Evolutionary conservation across 2,329 filamentous ascomycete species (phyloP), one percentile per base, ranked within the genome.

Genomic region (Colletotrichum gloeosporioides): DNA sequence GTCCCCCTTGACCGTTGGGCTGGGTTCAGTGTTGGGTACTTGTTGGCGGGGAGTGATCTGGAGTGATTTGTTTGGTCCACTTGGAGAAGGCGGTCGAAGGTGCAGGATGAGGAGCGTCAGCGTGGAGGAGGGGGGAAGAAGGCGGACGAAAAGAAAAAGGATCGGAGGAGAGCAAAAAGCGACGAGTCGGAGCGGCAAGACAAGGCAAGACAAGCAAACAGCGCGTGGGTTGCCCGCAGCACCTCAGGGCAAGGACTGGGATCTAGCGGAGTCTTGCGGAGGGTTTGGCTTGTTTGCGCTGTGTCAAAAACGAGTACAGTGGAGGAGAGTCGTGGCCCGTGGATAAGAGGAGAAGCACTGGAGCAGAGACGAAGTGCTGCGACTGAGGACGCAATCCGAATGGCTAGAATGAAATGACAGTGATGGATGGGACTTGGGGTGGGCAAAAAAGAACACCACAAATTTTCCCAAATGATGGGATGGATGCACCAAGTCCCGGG

Each of bases 221-320:
- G 55, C 44, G 55, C 25, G 39, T 69, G 64, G 53, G 55, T 57
- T 27, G 69, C 29, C 55, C 39, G 69, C 59, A 74, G 65, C 63
- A 49, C 39, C 39, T 49, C 39, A 15, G 27, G 25, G 27, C 36
- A 65, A 53, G 25, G 69, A 57, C 73, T 57, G 36, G 59, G 70
- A 66, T 32, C 72, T 67, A 75, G 75, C 71, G 75, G 75, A 77
- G 72, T 71, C 66, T 77, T 71, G 71, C 74, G 65, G 75, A 75
- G 75, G 70, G 64, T 44, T 59, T 44, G 69, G 55, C 64, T 25
- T 55, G 49, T 22, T 36, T 73, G 53, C 66, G 59, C 22, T 69
- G 70, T 61, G 73, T 29, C 59, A 18, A 73, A 25, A 57, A 66
- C 53, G 62, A 49, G 63, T 31, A 22, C 12, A 53, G 73, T 71